These are phyloP conservation scores for Leucocoprinus sp. DNA, from an alignment of 768 basidiomycete genomes.

Conservation along the genomic window DNA sequence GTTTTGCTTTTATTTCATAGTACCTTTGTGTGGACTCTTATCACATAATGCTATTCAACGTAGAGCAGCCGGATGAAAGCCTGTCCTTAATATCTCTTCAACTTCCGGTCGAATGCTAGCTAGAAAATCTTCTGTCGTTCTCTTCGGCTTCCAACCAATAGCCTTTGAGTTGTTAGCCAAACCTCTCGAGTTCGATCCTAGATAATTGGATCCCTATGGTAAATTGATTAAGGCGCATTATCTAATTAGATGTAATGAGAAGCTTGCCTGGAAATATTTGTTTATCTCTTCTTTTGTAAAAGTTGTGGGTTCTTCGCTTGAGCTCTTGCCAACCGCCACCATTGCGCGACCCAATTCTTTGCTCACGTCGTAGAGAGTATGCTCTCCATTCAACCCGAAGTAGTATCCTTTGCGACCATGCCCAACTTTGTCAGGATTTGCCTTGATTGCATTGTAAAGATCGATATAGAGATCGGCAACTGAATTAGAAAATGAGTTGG, in stretches of 20 bases:
- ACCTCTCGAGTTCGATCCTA: slow-evolving; percentile 33
- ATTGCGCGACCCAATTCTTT: slow-evolving; percentile 32
- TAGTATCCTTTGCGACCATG: slow-evolving; percentile 41
- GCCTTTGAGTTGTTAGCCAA: slow-evolving; percentile 31
- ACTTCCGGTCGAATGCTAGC: slow-evolving; percentile 40
- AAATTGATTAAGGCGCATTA: no score
- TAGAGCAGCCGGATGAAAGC: not conserved
- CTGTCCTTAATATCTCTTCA: slow-evolving; percentile 14
- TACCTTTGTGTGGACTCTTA: no score
- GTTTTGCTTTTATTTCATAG: no score
- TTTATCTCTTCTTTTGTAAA: slow-evolving; percentile 40
- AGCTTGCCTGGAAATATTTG: slow-evolving; percentile 26
- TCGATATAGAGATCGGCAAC: slow-evolving; percentile 36
- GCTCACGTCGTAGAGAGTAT: slow-evolving; percentile 27
- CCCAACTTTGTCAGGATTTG: slow-evolving; percentile 21
- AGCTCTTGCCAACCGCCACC: slow-evolving; percentile 27
- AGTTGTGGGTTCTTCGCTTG: slow-evolving; percentile 31
- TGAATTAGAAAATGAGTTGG: slow-evolving; percentile 14
- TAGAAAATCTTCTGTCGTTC: slow-evolving; percentile 41
- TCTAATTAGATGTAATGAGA: not conserved
- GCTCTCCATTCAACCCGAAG: slow-evolving; percentile 42
- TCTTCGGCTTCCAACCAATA: slow-evolving; percentile 47
- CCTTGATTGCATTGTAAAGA: slow-evolving; percentile 30
- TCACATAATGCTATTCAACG: not conserved
- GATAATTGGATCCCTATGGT: slow-evolving; percentile 12